Conservation (phyloP, 164 flowering plant species). For the Cinnamomum chago region DNA sequence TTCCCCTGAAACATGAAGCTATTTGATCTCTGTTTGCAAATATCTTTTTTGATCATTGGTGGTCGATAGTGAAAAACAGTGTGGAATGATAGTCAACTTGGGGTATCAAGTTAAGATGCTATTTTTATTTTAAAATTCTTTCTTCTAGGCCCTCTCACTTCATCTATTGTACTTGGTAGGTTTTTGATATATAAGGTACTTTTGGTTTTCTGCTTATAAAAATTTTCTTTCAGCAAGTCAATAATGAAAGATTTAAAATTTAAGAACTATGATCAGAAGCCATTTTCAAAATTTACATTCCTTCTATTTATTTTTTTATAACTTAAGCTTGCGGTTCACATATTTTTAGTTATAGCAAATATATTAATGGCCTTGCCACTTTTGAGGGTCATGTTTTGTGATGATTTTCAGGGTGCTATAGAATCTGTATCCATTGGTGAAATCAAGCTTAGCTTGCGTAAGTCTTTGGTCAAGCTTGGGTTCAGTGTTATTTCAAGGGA, state of each 20-base stretch:
- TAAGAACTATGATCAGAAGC: background rate
- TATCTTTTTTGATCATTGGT: background rate
- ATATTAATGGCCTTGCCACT: constrained; percentile 3
- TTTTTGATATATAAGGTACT: background rate
- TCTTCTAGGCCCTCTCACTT: background rate
- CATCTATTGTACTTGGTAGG: background rate
- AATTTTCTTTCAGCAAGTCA: background rate
- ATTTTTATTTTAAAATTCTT: no score
- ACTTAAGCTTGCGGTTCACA: background rate
- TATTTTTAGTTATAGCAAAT: background rate
- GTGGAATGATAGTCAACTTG: background rate
- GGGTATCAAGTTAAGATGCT: background rate
- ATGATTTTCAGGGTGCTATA: constrained; percentile 57
- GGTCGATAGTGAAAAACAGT: background rate
- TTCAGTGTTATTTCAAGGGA: constrained; percentile 79
- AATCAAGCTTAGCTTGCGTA: constrained; percentile 80
- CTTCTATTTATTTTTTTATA: background rate
- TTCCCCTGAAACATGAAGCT: background rate
- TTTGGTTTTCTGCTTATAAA: background rate
- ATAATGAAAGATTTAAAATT: background rate
- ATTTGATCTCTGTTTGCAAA: background rate
- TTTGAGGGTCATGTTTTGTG: constrained; percentile 4
- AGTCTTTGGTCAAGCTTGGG: constrained; percentile 89
- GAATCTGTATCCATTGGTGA: constrained; percentile 91
- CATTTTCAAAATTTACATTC: background rate